These are phyloP conservation scores for Pseudisothecium myosuroides DNA, from an alignment of 225 moss, liverwort and hornwort genomes.

Conservation along the genomic window DNA sequence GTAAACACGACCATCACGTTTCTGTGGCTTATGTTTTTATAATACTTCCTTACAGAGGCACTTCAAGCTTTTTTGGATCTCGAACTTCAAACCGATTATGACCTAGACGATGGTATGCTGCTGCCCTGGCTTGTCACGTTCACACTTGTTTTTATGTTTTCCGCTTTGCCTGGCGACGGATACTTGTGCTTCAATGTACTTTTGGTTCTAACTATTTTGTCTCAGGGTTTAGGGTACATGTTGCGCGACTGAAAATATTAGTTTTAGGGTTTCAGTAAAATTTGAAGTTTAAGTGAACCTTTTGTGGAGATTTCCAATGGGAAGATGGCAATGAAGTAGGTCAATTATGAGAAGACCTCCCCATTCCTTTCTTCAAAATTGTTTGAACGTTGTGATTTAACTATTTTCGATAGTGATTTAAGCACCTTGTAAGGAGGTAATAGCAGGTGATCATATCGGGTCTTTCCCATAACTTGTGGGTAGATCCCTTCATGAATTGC, in stretches of 20 bases:
- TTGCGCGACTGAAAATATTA: background rate
- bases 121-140: background rate
- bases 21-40: background rate
- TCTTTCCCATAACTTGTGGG: background rate
- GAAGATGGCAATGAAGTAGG: background rate
- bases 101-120: slow-evolving; percentile 37
- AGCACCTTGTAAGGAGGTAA: background rate
- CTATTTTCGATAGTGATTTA: background rate
- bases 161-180: background rate
- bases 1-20: background rate
- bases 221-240: background rate
- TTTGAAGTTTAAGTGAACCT: background rate
- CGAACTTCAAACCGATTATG: slow-evolving; percentile 36
- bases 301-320: too few species aligned
- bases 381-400: background rate
- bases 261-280: background rate
- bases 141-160: background rate
- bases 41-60: slow-evolving; percentile 15
- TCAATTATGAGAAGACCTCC: background rate
- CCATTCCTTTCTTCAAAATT: background rate
- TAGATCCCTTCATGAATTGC: background rate
- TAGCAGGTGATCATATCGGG: background rate
- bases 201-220: background rate
- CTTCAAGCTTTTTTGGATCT: slow-evolving; percentile 43
- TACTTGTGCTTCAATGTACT: background rate